These are phyloP conservation scores for Haplosporangium gracile DNA, from an alignment of 192 early-diverging fungal genomes.

Conservation along the genomic window DNA sequence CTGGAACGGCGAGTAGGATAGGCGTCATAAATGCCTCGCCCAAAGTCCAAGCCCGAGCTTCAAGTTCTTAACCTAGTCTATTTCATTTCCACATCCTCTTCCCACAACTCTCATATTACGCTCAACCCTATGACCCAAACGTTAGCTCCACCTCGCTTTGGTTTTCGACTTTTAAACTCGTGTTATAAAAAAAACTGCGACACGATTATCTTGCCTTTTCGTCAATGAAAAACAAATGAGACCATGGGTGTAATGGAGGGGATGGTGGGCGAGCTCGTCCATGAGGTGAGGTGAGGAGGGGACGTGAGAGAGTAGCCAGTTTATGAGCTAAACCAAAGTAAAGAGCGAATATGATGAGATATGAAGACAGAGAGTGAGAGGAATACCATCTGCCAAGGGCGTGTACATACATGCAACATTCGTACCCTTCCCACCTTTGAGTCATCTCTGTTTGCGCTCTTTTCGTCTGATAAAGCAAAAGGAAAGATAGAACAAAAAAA, in stretches of 20 bases:
- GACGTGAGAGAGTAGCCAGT: neutral
- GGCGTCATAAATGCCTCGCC: neutral
- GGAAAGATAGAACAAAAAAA: neutral
- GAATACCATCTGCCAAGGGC: neutral
- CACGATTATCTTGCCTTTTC: neutral
- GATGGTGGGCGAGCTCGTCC: neutral
- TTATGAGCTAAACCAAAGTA: neutral
- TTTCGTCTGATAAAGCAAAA: neutral
- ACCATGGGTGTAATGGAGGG: neutral
- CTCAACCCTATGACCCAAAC: neutral
- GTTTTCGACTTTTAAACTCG: neutral
- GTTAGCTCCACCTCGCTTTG: neutral
- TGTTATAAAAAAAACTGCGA: neutral
- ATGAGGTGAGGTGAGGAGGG: neutral
- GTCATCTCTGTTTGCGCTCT: neutral
- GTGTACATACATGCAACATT: neutral
- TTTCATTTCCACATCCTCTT: neutral
- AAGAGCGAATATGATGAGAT: neutral
- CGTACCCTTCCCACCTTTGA: neutral
- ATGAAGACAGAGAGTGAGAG: neutral
- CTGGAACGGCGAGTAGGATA: neutral
- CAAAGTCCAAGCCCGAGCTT: neutral
- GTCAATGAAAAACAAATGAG: neutral
- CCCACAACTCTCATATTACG: neutral
- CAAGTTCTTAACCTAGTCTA: neutral